Base-by-base conservation (phyloP, 2,329 filamentous ascomycete species). In the Aaosphaeria arxii region DNA sequence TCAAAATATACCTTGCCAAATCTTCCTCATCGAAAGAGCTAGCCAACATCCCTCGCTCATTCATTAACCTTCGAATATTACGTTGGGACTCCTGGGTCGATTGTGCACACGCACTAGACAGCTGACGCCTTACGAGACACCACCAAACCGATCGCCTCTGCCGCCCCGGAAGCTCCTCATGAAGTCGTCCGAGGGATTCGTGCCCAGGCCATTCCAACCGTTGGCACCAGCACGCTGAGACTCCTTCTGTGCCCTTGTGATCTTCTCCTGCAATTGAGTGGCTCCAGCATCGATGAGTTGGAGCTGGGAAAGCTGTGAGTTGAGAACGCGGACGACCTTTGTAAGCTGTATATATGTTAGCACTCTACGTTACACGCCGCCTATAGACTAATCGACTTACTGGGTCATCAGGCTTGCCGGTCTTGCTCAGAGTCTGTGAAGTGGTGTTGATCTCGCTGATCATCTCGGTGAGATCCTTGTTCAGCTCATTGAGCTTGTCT, bases 361-460 rank as follows among this genome's bases (percentile, higher is more conserved):
- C 30, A 44, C 29, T 28, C n/a, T 3, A 6, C 5, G 3, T 11
- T 6, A 43, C 30, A 11, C 17, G 6, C 11, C 30, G 29, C 17
- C 9, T 30, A 11, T 7, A 3, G 9, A 17, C 9, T 43, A 32
- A 9, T 43, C 9, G 9, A 55, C 56, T 43, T 64, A 69, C 64
- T 36, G 61, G 55, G 50, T 67, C 61, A 54, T 73, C 69, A 30
- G 89, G 83, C 72, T 95, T 95, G 72, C 82, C 87, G 49, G 88
- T 90, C 79, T 95, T 96, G 79, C 85, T 92, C 56, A 99, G 76
- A 28, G 86, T 90, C 46, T 88, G 82, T n/a, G 89, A 94, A 53
- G 95, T 92, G 58, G 86, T 84, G 68, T 99, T 99, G 67, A 99
- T 95, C 72, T 97, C 94, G 67, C 95, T 91, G 60, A 99, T 95